Conservation (phyloP, 2,329 filamentous ascomycete genomes). For the Claviceps paspali region DNA sequence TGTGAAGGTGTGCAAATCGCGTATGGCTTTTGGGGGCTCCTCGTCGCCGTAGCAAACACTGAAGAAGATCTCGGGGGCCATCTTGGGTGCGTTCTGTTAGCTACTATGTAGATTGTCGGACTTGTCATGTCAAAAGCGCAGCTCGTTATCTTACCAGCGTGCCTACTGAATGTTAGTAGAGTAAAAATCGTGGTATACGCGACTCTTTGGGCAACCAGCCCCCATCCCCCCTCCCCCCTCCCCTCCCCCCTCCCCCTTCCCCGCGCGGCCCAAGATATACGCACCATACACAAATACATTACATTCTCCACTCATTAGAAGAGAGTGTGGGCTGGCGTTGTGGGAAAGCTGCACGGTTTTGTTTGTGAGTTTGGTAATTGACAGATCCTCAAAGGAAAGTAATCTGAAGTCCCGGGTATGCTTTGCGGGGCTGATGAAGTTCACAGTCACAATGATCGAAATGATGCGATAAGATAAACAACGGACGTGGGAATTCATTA, state of each 20-base stretch:
- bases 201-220: no score
- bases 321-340: no score
- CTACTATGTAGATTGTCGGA: no score
- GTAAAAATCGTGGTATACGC: background rate
- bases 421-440: background rate
- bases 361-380: no score
- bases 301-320: conserved; percentile 27
- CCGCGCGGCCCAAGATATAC: no score
- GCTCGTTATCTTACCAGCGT: conserved; percentile 18
- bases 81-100: no score
- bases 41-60: conserved; percentile 59
- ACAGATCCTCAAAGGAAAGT: no score
- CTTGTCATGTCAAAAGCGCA: no score
- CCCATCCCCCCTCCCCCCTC: no score
- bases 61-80: conserved; percentile 78
- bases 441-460: no score
- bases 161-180: conserved; percentile 11
- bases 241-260: no score
- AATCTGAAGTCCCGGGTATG: conserved; percentile 1
- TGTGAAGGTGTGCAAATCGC: conserved; percentile 44
- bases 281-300: conserved; percentile 45
- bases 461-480: conserved; percentile 9
- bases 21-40: conserved; percentile 30
- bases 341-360: no score
- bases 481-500: background rate